These are phyloP conservation scores for Metschnikowia vanudenii DNA, from an alignment of 805 yeast species.

Conservation along the genomic window DNA sequence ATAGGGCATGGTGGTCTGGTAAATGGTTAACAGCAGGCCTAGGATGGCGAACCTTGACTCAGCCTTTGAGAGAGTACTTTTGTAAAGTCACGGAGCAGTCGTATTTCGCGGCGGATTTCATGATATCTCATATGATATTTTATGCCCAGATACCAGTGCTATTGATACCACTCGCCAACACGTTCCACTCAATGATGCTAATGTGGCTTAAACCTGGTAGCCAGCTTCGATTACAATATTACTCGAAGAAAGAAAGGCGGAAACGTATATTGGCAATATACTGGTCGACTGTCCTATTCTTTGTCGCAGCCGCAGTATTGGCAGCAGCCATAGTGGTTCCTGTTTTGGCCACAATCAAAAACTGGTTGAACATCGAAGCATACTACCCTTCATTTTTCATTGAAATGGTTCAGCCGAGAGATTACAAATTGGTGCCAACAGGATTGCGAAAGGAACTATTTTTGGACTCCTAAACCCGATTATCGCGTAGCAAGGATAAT, in stretches of 20 bases:
- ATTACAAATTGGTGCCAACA: constrained; percentile 24
- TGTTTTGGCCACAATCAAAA: constrained; percentile 6
- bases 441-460: constrained; percentile 32
- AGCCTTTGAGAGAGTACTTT: constrained; percentile 61
- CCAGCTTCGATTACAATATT: constrained; percentile 48
- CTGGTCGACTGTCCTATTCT: constrained; percentile 4
- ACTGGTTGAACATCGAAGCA: constrained; percentile 11
- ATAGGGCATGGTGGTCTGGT: constrained; percentile 65
- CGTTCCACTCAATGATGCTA: constrained; percentile 63
- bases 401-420: constrained; percentile 45
- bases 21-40: constrained; percentile 62
- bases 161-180: constrained; percentile 61
- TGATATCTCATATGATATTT: constrained; percentile 57
- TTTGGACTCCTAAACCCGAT: constrained; percentile 6
- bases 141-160: constrained; percentile 60
- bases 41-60: constrained; percentile 60
- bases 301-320: constrained; percentile 5
- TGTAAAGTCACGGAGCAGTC: constrained; percentile 67
- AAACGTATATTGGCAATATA: constrained; percentile 4
- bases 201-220: constrained; percentile 64
- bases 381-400: constrained; percentile 35
- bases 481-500: constrained; percentile 1
- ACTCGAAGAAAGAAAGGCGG: constrained; percentile 41
- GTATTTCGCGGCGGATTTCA: constrained; percentile 64
- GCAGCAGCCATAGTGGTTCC: constrained; percentile 9